A percentile compares a stretch with the other conserved stretches of the same genome.
These are phyloP conservation scores for Fusarium praegraminearum DNA, from an alignment of 2,329 filamentous ascomycete genomes.

Conservation along the genomic window DNA sequence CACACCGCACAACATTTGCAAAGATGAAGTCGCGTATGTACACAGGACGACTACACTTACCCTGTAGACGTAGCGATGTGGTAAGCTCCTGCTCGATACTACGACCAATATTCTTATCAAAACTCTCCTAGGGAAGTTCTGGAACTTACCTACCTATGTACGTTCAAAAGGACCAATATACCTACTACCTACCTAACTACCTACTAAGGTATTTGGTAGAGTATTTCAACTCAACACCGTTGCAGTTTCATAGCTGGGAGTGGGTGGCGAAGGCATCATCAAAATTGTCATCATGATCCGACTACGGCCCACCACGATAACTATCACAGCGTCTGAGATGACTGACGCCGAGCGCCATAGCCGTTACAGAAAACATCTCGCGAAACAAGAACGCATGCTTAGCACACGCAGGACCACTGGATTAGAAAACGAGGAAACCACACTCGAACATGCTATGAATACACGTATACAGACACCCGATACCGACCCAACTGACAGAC, in stretches of 20 bases:
- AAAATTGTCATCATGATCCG: slow-evolving; percentile 36
- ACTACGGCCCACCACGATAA: slow-evolving; percentile 37
- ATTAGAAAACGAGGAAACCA: neutral
- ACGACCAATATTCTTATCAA: neutral
- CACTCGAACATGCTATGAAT: neutral
- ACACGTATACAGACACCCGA: neutral
- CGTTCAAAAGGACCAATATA: neutral
- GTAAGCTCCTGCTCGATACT: neutral
- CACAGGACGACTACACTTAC: neutral
- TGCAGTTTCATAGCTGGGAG: neutral
- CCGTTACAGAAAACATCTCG: slow-evolving; percentile 38
- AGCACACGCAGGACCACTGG: neutral
- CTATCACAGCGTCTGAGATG: slow-evolving; percentile 33
- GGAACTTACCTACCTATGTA: neutral
- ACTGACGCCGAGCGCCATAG: slow-evolving; percentile 38
- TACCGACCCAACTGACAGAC: neutral
- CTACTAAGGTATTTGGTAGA: neutral
- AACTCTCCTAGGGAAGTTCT: neutral
- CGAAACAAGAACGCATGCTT: neutral
- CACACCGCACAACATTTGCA: neutral
- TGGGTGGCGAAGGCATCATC: neutral
- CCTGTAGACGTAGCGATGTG: neutral
- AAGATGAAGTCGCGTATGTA: neutral
- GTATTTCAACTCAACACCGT: neutral
- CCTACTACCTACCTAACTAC: too few species aligned